Evolutionary conservation across 1,284 basidiomycete genomes (phyloP).

Genomic region (Trichosporon sp.): DNA sequence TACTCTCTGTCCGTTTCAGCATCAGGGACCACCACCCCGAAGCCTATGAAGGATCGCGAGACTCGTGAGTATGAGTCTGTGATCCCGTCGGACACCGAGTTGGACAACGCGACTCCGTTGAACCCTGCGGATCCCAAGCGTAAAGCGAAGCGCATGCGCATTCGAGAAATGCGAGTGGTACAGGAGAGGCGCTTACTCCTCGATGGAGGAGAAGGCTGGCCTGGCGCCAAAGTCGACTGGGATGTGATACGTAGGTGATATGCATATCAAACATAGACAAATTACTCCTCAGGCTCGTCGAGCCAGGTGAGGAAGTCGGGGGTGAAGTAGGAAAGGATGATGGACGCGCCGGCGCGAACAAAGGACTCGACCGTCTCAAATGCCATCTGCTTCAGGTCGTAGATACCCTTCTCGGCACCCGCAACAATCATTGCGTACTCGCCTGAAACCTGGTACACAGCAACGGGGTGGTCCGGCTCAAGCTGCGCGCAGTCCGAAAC

Average conservation of each 20-base stretch:
- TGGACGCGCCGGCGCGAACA: constrained; percentile 82
- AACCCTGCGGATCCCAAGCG: constrained; percentile 58
- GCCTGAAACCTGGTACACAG: constrained; percentile 94
- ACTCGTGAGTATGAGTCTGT: constrained; percentile 19
- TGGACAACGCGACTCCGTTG: constrained; percentile 53
- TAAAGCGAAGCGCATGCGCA: constrained; percentile 66
- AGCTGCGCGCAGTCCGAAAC: constrained; percentile 81
- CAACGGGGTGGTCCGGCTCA: constrained; percentile 79
- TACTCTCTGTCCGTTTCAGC: constrained; percentile 37
- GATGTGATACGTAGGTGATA: background rate
- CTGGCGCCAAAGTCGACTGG: constrained; percentile 36
- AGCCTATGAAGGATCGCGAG: constrained; percentile 24
- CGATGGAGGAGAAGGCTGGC: constrained; percentile 38
- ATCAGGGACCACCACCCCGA: constrained; percentile 29
- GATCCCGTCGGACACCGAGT: constrained; percentile 62
- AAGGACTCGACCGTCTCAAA: constrained; percentile 88
- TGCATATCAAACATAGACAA: background rate
- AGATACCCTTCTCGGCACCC: constrained; percentile 87
- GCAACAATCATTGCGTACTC: constrained; percentile 97
- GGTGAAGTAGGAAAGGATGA: constrained; percentile 92
- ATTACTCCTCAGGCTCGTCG: constrained; percentile 42
- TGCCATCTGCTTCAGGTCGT: constrained; percentile 85
- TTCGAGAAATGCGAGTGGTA: constrained; percentile 73
- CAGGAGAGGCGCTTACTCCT: constrained; percentile 58
- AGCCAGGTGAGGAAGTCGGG: constrained; percentile 93